These are phyloP conservation scores for Penicillium oxalicum DNA, from an alignment of 2,329 filamentous ascomycete genomes.

Conservation along the genomic window DNA sequence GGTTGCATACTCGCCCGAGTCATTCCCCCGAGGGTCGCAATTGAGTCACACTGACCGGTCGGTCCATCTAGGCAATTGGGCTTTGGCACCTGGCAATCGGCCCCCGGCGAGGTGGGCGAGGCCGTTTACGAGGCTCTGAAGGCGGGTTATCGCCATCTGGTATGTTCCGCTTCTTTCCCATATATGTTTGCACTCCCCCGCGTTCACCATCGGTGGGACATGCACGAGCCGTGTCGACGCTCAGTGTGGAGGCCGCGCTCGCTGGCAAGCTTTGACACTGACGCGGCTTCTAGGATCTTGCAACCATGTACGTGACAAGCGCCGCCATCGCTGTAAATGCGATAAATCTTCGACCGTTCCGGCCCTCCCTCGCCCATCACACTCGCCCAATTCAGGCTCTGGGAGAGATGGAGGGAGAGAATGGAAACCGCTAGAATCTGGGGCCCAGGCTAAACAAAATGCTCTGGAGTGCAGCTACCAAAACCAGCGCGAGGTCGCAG, in stretches of 20 bases:
- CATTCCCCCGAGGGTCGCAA: background rate
- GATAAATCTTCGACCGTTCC: too few relatives aligned
- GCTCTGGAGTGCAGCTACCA: slow-evolving; percentile 23
- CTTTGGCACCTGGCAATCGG: slow-evolving; percentile 39
- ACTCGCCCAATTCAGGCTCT: background rate
- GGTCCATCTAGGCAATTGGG: slow-evolving; percentile 29
- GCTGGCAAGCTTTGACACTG: slow-evolving; percentile 3
- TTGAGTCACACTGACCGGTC: background rate
- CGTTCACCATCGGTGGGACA: too few relatives aligned
- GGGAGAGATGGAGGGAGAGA: too few relatives aligned
- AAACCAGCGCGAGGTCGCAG: slow-evolving; percentile 35
- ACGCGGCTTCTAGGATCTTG: slow-evolving; percentile 28
- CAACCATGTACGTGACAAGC: slow-evolving; percentile 30
- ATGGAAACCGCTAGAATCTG: background rate
- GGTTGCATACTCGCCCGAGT: background rate
- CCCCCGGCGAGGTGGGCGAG: slow-evolving; percentile 36
- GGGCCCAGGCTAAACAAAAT: background rate
- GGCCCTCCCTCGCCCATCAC: too few relatives aligned
- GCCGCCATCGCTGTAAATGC: background rate
- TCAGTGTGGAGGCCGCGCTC: background rate
- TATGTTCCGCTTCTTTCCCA: slow-evolving; percentile 13
- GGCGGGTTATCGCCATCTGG: slow-evolving; percentile 37
- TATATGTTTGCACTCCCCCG: too few relatives aligned
- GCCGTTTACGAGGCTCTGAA: slow-evolving; percentile 37
- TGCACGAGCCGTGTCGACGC: too few relatives aligned